A percentile compares a stretch with the other conserved stretches of the same genome.
Evolutionary conservation across 805 yeast genomes (phyloP).

Genomic region (Danielia oregonensis): DNA sequence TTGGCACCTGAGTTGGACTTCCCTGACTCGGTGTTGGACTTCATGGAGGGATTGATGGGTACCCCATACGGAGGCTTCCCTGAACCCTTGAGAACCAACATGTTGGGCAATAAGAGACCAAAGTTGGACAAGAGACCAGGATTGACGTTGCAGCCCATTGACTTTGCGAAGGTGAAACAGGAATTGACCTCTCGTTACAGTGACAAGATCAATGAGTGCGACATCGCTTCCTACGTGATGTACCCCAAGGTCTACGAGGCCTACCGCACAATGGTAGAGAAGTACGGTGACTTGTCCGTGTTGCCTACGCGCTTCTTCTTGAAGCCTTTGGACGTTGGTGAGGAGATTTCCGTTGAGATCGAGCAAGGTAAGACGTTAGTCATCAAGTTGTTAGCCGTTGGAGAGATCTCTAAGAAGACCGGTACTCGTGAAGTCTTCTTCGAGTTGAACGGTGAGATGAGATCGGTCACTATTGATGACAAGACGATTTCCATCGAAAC

Average conservation of each 20-base stretch:
- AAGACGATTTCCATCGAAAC: constrained; percentile 82
- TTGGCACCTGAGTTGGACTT: constrained; percentile 90
- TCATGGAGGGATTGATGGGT: constrained; percentile 99
- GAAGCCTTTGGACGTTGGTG: constrained; percentile 81
- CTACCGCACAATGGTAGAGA: constrained; percentile 67
- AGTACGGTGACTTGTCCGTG: constrained; percentile 89
- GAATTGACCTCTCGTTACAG: constrained; percentile 79
- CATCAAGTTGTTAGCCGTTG: constrained; percentile 86
- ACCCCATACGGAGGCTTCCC: constrained; percentile 99
- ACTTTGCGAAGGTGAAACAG: constrained; percentile 65
- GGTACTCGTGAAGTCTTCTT: constrained; percentile 96
- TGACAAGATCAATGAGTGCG: constrained; percentile 67
- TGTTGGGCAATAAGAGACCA: constrained; percentile 88
- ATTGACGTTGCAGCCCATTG: constrained; percentile 78
- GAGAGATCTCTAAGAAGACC: constrained; percentile 78
- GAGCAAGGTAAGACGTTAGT: constrained; percentile 94
- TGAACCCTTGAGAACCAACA: constrained; percentile 92
- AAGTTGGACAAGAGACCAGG: constrained; percentile 92
- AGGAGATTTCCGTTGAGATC: constrained; percentile 83
- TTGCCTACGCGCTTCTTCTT: constrained; percentile 90
- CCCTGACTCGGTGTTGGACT: constrained; percentile 98
- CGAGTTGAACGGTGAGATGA: constrained; percentile 96
- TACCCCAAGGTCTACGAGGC: constrained; percentile 96
- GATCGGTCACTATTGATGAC: constrained; percentile 91
- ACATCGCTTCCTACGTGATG: constrained; percentile 95